Base-by-base conservation (phyloP, 768 basidiomycete genomes). In the Saitozyma sp. region DNA sequence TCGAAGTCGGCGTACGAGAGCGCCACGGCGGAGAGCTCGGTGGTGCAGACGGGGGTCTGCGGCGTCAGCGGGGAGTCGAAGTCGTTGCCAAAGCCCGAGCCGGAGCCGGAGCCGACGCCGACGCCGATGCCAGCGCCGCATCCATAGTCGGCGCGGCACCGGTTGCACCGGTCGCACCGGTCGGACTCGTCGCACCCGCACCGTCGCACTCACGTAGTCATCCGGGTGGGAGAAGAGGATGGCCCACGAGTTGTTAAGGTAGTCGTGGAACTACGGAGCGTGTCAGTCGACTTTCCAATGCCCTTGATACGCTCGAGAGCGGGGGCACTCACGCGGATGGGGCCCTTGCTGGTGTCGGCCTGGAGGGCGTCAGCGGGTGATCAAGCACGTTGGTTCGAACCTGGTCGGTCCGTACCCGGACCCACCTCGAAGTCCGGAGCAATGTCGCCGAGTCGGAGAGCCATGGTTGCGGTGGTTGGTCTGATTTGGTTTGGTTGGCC, bases 21-120 rank as follows among this genome's bases (percentile, higher is more conserved):
- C 54, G 96, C 89, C 50, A 96, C 93, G 79, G 96, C 95, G 55
- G 91, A 93, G 43, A 98, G 88, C 83, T 98, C 96, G 58, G 96
- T 99, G 53, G 96, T 80, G 63, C 79, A 80, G 56, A 78, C 78
- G 59, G 76, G 71, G 46, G 68, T 64, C 67, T 72, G 17, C 43
- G 14, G 10, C 1, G 39, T 16, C 29, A 60, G 56, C 94, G 65
- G 29, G 46, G 45, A 46, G 45, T 46, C 62, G 63, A 61, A 65
- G 64, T 56, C 64, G 62, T 43, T 58, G 51, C 57, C 57, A 40
- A n/a, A n/a, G n/a, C n/a, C n/a, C n/a, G n/a, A n/a, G n/a, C n/a
- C n/a, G n/a, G n/a, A n/a, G n/a, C n/a, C n/a, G n/a, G n/a, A n/a
- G n/a, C n/a, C n/a, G n/a, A n/a, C n/a, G n/a, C n/a, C n/a, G n/a